Evolutionary conservation across 2,329 filamentous ascomycete species (phyloP).

Genomic region (Colletotrichum sidae): DNA sequence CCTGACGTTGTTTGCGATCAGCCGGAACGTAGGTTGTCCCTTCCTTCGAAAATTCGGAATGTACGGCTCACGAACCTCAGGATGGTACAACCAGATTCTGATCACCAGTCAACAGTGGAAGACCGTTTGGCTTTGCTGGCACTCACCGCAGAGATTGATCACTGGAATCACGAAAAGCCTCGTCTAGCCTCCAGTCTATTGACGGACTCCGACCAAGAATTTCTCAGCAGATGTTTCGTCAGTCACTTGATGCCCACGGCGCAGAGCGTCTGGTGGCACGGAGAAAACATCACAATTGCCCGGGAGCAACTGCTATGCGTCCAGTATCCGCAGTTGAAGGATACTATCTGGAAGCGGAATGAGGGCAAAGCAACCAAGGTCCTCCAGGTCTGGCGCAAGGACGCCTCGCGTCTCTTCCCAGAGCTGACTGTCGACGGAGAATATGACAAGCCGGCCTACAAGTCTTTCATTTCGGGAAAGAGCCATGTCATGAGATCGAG

Average conservation of each 20-base stretch:
- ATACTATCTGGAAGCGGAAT: conserved; percentile 3
- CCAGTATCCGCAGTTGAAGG: conserved; percentile 8
- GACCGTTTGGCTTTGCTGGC: conserved; percentile 19
- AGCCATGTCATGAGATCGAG: conserved; percentile 4
- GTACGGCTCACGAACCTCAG: background rate
- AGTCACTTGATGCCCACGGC: conserved; percentile 22
- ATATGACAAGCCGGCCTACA: background rate
- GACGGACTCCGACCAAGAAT: conserved; percentile 7
- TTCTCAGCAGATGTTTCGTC: conserved; percentile 3
- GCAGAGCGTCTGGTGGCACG: conserved; percentile 25
- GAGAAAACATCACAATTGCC: conserved; percentile 5
- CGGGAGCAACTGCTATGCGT: background rate
- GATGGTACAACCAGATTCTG: too few species aligned
- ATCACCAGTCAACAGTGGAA: background rate
- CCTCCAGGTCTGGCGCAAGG: conserved; percentile 24
- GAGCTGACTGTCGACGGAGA: background rate
- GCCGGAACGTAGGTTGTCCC: too few species aligned
- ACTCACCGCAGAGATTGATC: conserved; percentile 23
- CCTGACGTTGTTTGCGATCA: too few species aligned
- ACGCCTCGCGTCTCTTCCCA: conserved; percentile 15
- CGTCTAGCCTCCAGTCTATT: background rate
- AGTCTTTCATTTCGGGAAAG: background rate
- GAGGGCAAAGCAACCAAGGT: background rate
- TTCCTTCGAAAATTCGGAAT: conserved; percentile 4
- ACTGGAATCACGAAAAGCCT: conserved; percentile 1